Conservation (phyloP, 805 yeast species). For the Ogataea chonburiensis region DNA sequence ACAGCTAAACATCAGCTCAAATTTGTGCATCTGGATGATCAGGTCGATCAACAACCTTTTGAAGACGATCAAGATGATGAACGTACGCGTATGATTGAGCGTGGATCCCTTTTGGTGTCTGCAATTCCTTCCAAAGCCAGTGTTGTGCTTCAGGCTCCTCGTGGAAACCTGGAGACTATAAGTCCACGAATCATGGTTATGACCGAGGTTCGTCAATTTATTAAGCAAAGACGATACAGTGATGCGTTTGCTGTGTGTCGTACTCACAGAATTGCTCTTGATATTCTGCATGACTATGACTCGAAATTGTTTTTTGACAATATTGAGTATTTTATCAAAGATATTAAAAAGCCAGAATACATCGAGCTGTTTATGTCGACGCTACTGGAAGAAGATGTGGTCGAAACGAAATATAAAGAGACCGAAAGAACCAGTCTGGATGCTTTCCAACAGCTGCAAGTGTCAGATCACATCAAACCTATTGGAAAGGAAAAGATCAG, state of each 20-base stretch:
- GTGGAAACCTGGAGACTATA: constrained; percentile 94
- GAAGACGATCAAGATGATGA: constrained; percentile 52
- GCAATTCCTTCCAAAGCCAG: constrained; percentile 79
- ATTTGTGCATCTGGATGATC: constrained; percentile 62
- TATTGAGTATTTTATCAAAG: constrained; percentile 64
- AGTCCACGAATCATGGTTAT: constrained; percentile 91
- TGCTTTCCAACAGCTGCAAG: background rate
- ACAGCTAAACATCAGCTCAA: constrained; percentile 84
- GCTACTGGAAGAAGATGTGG: constrained; percentile 81
- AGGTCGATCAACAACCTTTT: constrained; percentile 20
- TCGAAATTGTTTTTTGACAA: constrained; percentile 67
- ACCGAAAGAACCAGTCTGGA: constrained; percentile 37
- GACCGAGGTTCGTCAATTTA: constrained; percentile 72
- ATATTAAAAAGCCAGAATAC: constrained; percentile 70
- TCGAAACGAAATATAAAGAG: constrained; percentile 77
- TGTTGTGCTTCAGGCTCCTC: constrained; percentile 86
- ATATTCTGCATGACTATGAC: constrained; percentile 82
- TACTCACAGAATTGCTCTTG: constrained; percentile 87
- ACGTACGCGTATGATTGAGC: constrained; percentile 82
- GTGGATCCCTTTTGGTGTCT: constrained; percentile 84
- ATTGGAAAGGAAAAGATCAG: constrained; percentile 54
- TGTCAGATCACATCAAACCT: constrained; percentile 13
- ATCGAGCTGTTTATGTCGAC: constrained; percentile 86
- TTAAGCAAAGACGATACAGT: constrained; percentile 54
- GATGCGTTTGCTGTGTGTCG: constrained; percentile 85